These are phyloP conservation scores for Monosporascus sp. DNA, from an alignment of 2,329 filamentous ascomycete species.

Conservation along the genomic window DNA sequence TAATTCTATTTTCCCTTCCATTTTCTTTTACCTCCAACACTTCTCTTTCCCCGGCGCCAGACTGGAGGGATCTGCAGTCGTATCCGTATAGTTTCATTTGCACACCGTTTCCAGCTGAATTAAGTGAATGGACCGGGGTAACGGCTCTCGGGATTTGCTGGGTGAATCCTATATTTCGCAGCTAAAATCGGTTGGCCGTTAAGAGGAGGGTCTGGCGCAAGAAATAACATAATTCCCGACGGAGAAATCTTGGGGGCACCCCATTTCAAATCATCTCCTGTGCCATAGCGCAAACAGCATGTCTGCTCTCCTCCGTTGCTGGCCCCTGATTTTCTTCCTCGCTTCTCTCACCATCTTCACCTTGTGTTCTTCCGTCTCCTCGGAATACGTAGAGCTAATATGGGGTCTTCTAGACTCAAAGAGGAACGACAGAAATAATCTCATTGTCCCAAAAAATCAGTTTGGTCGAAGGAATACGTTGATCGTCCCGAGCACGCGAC, in stretches of 20 bases:
- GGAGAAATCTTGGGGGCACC: background rate
- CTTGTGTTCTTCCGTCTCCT: background rate
- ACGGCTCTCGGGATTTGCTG: background rate
- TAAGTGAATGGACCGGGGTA: background rate
- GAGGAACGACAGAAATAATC: conserved; percentile 10
- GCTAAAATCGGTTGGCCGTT: background rate
- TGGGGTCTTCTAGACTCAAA: background rate
- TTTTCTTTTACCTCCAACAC: background rate
- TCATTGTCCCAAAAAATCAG: conserved; percentile 7
- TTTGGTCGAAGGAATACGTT: background rate
- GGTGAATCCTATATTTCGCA: background rate
- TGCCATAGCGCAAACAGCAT: background rate
- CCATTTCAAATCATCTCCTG: background rate
- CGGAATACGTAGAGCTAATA: background rate
- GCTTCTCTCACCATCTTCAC: background rate
- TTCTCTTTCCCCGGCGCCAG: background rate
- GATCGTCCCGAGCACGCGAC: background rate
- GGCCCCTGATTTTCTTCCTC: background rate
- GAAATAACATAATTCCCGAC: background rate
- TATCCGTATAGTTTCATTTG: no score
- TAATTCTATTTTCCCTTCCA: background rate
- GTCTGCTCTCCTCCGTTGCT: background rate
- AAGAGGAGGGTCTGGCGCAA: background rate
- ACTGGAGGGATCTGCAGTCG: no score
- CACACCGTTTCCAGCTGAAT: background rate